Base-by-base conservation (phyloP, 2,329 filamentous ascomycete species). In the Gliomastix tumulicola region DNA sequence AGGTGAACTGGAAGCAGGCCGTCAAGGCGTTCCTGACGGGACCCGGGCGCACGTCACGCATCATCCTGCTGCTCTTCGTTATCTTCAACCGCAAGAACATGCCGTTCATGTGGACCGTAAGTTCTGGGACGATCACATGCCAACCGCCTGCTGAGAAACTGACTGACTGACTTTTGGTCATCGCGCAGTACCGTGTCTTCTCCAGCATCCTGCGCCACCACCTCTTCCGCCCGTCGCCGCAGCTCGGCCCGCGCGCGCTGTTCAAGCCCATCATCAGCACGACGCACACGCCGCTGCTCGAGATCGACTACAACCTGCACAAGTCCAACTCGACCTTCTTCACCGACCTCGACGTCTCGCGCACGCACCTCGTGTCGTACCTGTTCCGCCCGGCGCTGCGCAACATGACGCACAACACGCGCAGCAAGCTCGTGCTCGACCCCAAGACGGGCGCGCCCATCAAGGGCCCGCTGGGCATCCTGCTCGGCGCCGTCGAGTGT, bases 311-410 rank as follows among this genome's bases (percentile, higher is more conserved):
- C 66, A 90, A 92, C 63, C 54, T 88, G 30, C 84, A 90, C 70
- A 88, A 89, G 57, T 81, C 80, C 43, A 87, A 88, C 65, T 79
- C 76, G 48, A 94, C 88, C 21, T 94, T 94, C 66, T 94, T 94
- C 55, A 69, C 79, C 46, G 88, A 94, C 59, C 78, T 94, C 46
- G 88, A 94, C 60, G 75, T 90, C 41, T 79, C 83, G 27, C 84
- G 92, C 39, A 84, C 84, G 1, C 85, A 94, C 45, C 76, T 92
- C 8, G 78, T 94, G 36, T 82, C 79, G 34, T 76, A 80, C 45
- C 63, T 89, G 3, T 65, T 82, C 36, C 73, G 71, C 16, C 69
- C 73, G 0, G 79, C 78, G 2, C 68, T 83, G 51, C 62, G 67
- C 28, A 62, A 56, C 15, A 56, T 76, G 13, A 62, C 68, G 32